Evolutionary conservation across 164 flowering plant species (phyloP).

Genomic region (Magnolia officinalis): DNA sequence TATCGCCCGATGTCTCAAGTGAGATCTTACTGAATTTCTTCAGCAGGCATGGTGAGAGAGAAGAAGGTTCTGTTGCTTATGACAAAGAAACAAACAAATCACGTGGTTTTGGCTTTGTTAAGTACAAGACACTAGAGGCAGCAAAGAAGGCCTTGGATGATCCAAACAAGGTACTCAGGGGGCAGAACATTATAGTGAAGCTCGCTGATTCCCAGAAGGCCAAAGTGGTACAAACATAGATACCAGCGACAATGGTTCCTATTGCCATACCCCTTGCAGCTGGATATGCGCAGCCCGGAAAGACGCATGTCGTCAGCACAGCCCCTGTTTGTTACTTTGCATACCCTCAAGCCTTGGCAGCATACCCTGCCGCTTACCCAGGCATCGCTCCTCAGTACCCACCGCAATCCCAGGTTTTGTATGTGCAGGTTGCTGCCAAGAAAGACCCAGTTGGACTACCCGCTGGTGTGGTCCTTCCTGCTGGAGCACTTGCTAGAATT

Average conservation of each 20-base stretch:
- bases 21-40: constrained; percentile 52
- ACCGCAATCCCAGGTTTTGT: constrained; percentile 32
- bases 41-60: constrained; percentile 58
- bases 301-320: constrained; percentile 18
- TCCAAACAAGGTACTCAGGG: constrained; percentile 59
- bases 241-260: constrained; percentile 39
- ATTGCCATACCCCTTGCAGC: constrained; percentile 34
- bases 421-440: constrained; percentile 25
- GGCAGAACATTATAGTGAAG: constrained; percentile 51
- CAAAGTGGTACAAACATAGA: constrained; percentile 35
- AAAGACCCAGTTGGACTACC: constrained; percentile 34
- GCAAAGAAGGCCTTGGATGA: constrained; percentile 75
- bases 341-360: constrained; percentile 39
- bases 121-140: constrained; percentile 58
- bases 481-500: constrained; percentile 10
- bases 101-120: constrained; percentile 77
- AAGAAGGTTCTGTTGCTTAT: constrained; percentile 83
- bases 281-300: constrained; percentile 45
- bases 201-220: constrained; percentile 57
- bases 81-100: constrained; percentile 69
- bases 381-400: constrained; percentile 34
- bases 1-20: constrained; percentile 55
- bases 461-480: constrained; percentile 19
- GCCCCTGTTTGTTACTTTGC: constrained; percentile 15
- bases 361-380: constrained; percentile 39